These are phyloP conservation scores for Ambrosia artemisiifolia DNA, from an alignment of 129 eudicot genomes.

Conservation along the genomic window DNA sequence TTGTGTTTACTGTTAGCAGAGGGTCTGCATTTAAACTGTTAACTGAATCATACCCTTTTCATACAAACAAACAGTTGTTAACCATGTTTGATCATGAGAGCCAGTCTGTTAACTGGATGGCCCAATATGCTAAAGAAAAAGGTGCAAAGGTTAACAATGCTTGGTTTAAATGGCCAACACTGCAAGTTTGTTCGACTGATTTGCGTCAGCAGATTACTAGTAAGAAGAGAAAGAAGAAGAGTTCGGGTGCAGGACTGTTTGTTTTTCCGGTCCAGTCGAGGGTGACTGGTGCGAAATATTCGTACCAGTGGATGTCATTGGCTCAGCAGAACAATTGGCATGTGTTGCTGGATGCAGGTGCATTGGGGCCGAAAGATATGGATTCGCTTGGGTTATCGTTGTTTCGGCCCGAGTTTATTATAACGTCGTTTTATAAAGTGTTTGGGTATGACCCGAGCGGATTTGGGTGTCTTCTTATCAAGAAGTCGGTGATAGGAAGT, in stretches of 20 bases:
- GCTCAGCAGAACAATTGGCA: conserved; percentile 98
- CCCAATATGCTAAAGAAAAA: conserved; percentile 70
- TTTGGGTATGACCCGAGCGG: conserved; percentile 95
- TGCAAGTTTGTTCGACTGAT: conserved; percentile 76
- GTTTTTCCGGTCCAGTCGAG: conserved; percentile 97
- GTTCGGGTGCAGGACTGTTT: conserved; percentile 71
- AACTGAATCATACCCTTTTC: conserved; percentile 92
- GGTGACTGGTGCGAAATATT: conserved; percentile 89
- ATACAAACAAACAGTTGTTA: conserved; percentile 71
- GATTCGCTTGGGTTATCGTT: conserved; percentile 88
- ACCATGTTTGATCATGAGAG: conserved; percentile 98
- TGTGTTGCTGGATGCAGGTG: conserved; percentile 92
- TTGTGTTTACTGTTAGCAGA: conserved; percentile 87
- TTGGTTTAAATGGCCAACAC: conserved; percentile 93
- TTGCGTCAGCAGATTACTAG: conserved; percentile 60
- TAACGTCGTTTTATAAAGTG: conserved; percentile 87
- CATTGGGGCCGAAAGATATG: conserved; percentile 98
- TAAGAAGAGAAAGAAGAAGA: conserved; percentile 73
- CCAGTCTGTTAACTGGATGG: conserved; percentile 95
- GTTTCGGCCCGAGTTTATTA: conserved; percentile 87
- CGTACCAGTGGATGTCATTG: conserved; percentile 95
- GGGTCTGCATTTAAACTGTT: conserved; percentile 88
- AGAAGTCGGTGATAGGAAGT: conserved; percentile 76
- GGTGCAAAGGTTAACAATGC: conserved; percentile 85
- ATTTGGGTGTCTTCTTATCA: conserved; percentile 86